phyloP scores from a whole-genome alignment of 306 rosid species.

The Fragaria iinumae region DNA sequence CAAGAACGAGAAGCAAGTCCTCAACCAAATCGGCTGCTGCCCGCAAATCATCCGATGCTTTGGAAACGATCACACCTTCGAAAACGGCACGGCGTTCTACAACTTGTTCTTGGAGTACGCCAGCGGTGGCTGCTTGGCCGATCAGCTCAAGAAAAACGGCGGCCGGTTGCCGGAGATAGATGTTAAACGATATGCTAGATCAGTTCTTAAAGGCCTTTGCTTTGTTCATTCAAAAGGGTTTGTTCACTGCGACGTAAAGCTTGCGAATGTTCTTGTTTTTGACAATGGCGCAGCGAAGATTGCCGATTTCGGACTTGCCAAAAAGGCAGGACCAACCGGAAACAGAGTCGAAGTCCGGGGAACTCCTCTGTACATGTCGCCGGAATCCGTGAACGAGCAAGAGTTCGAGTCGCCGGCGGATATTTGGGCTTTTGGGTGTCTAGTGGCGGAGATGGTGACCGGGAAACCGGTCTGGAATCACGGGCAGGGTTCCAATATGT shows the following conservation, averaged over 20 bases:
- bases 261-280: conserved; percentile 63
- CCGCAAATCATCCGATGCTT: conserved; percentile 48
- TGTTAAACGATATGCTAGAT: conserved; percentile 41
- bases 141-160: conserved; percentile 44
- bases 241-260: conserved; percentile 90
- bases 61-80: conserved; percentile 42
- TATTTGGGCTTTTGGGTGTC: conserved; percentile 82
- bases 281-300: conserved; percentile 48
- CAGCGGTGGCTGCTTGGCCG: conserved; percentile 49
- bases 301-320: conserved; percentile 78
- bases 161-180: conserved; percentile 47
- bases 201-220: conserved; percentile 47
- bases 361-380: conserved; percentile 78
- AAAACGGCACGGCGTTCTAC: conserved; percentile 40
- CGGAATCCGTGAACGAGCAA: conserved; percentile 62
- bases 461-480: conserved; percentile 66
- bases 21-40: conserved; percentile 40
- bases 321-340: conserved; percentile 24
- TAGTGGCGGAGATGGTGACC: conserved; percentile 64
- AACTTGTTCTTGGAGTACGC: conserved; percentile 75
- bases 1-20: conserved; percentile 53
- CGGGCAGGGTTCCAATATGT: conserved; percentile 34
- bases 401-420: conserved; percentile 60
- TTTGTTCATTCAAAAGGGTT: conserved; percentile 56
- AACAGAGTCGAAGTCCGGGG: conserved; percentile 48